Evolutionary conservation across 164 flowering plant genomes (phyloP), one percentile per base, ranked within the genome.

Genomic region (Stephania cephalantha): DNA sequence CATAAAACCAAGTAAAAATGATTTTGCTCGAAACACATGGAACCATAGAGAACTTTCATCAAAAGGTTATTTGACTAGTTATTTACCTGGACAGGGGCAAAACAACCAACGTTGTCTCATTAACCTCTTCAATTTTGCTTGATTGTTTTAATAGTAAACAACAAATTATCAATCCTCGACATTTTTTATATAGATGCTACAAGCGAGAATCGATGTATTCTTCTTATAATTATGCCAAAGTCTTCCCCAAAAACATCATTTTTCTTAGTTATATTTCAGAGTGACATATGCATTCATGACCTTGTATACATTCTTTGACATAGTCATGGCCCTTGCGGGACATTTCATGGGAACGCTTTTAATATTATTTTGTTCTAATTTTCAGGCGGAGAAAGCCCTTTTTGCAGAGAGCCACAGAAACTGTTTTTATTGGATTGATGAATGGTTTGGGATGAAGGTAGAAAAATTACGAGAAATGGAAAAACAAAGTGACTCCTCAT

Each of bases 401-500:
- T 90, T 90, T 70, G 73, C 83, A 29, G 94, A 87, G 79, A 87
- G 90, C 75, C 90, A 90, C 81, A 78, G 84, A 71, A 87, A 85
- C 74, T 84, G 88, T 66, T 90, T 90, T 76, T 82, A 84, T 73
- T 90, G 94, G 94, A 88, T 90, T 20, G 94, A 90, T 80, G 90
- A 90, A 45, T 90, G 94, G 94, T 86, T 82, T 76, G 94, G 94
- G 71, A 80, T 86, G 87, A 82, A 81, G 11, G n/a, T 82, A 79
- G 83, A 85, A 73, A 78, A 84, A 71, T 69, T 90, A 69, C 86
- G 83, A 30, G 84, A 87, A 73, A 82, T 88, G 67, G 94, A 90
- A 74, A 77, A 70, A 61, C 79, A 84, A 74, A 81, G 79, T 76
- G 81, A 79, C 74, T 76, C 83, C n/a, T 78, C 81, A 45, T 66